Percentiles rank a stretch among this genome's conserved stretches.
Evolutionary conservation across 371 early-diverging fungal species (phyloP).

Genomic region (Capillidium rhysosporum): DNA sequence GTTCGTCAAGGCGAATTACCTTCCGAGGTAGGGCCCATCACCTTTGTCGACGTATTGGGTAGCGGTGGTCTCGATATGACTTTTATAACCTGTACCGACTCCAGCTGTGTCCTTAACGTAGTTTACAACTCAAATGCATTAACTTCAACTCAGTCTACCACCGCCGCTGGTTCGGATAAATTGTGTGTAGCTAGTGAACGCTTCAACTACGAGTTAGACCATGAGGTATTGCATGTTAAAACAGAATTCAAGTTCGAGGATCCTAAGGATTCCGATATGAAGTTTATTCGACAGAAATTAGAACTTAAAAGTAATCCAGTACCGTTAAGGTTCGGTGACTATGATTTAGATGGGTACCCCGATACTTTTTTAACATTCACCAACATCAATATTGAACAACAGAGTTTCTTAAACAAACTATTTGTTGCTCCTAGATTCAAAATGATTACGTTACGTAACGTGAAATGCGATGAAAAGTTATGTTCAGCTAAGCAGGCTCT

Average conservation of each 20-base stretch:
- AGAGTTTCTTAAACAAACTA: no score
- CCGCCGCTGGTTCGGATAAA: conserved; percentile 13
- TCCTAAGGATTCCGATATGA: not conserved
- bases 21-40: conserved; percentile 45
- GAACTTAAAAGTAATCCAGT: not conserved
- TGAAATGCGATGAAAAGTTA: conserved; percentile 13
- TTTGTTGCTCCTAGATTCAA: no score
- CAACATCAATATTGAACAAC: conserved; percentile 18
- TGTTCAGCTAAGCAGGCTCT: conserved; percentile 34
- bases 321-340: conserved; percentile 38
- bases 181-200: conserved; percentile 53
- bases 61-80: conserved; percentile 77
- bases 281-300: not conserved
- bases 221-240: not conserved
- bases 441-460: conserved; percentile 29
- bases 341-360: conserved; percentile 80
- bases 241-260: not conserved
- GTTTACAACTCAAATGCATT: conserved; percentile 35
- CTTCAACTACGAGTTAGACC: conserved; percentile 33
- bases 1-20: conserved; percentile 37
- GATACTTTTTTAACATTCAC: conserved; percentile 36
- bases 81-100: conserved; percentile 36
- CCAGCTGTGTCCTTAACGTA: conserved; percentile 43
- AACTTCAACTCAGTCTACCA: no score
- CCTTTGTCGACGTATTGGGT: conserved; percentile 77